Evolutionary conservation across 2,329 filamentous ascomycete genomes (phyloP).

Genomic region (Arachnopeziza araneosa): DNA sequence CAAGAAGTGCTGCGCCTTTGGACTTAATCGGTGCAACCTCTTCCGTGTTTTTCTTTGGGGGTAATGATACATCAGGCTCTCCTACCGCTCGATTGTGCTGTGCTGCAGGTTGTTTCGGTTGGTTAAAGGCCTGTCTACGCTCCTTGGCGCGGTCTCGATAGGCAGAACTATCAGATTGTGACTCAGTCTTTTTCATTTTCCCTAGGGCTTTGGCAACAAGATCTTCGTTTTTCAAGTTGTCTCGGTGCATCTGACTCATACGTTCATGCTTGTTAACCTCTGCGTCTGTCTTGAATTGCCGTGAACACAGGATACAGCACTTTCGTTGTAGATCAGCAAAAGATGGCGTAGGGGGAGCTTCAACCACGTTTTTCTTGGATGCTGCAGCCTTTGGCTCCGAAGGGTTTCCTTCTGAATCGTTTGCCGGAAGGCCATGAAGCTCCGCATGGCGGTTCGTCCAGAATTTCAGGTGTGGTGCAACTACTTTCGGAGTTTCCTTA

Average conservation of each 20-base stretch:
- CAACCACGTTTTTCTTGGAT: conserved; percentile 9
- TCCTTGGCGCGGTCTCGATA: conserved; percentile 59
- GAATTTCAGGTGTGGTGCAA: conserved; percentile 63
- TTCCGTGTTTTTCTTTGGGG: conserved; percentile 33
- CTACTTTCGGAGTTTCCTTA: conserved; percentile 39
- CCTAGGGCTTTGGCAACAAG: conserved; percentile 35
- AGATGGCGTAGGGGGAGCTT: conserved; percentile 43
- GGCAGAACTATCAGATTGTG: conserved; percentile 16
- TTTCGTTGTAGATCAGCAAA: conserved; percentile 53
- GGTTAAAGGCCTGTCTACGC: conserved; percentile 56
- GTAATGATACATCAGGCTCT: conserved; percentile 17
- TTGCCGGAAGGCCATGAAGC: conserved; percentile 46
- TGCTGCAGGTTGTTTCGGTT: conserved; percentile 47
- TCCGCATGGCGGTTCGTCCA: conserved; percentile 68
- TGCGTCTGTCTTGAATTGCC: conserved; percentile 48
- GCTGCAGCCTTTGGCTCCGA: neutral
- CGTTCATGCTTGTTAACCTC: conserved; percentile 56
- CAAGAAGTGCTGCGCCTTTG: conserved; percentile 61
- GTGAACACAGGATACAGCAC: conserved; percentile 58
- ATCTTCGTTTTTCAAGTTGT: conserved; percentile 47
- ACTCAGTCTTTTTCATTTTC: conserved; percentile 32
- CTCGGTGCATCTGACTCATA: conserved; percentile 50
- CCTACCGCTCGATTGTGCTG: conserved; percentile 32
- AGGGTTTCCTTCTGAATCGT: conserved; percentile 11
- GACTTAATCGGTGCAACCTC: conserved; percentile 38